Base-by-base conservation (phyloP, 2,329 filamentous ascomycete genomes). In the Pestalotiopsis sp. region DNA sequence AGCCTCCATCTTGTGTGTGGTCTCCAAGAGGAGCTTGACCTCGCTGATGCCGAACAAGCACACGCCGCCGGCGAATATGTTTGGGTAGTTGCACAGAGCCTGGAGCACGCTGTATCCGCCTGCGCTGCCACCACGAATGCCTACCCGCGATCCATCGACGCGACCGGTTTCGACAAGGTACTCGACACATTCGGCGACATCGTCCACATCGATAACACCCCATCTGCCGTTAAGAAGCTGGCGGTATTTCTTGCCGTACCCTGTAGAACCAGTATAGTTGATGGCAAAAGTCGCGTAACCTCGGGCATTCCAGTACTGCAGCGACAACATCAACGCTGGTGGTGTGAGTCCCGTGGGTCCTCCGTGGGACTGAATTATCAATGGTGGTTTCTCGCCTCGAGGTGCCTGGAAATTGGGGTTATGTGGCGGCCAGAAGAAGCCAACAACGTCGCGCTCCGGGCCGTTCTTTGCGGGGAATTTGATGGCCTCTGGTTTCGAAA, bases 1-100 rank as follows among this genome's bases (percentile, higher is more conserved):
- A 0, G 80, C 83, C 73, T 89, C 87, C n/a, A 88, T 83, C 75
- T 89, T 89, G 73, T 89, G 87, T 0, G 86, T 88, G 23, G 83
- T 81, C 2, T 77, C 79, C 17, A 79, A 80, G 1, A 89, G 78
- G 0, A 78, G 78, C 56, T 79, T 79, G n/a, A 88, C 74, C 27
- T 87, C 85, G 52, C 84, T 84, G 38, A 89, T 83, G 3, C 87
- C 86, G 31, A 83, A 87, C 1, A 83, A 79, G 66, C 82, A 84
- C 3, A 86, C 81, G 0, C 85, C 87, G 0, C 80, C 84, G 0
- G 85, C 82, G 71, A 86, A 89, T 0, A 81, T 76, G 0, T 77
- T 75, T 0, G 86, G 83, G 65, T 85, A 82, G 45, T 79, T 79
- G 25, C 83, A 82, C 2, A 89, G 72, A 4, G 80, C 81, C 72